Conservation (phyloP, 1,284 basidiomycete species). For the Cutaneotrichosporon spelunceum region DNA sequence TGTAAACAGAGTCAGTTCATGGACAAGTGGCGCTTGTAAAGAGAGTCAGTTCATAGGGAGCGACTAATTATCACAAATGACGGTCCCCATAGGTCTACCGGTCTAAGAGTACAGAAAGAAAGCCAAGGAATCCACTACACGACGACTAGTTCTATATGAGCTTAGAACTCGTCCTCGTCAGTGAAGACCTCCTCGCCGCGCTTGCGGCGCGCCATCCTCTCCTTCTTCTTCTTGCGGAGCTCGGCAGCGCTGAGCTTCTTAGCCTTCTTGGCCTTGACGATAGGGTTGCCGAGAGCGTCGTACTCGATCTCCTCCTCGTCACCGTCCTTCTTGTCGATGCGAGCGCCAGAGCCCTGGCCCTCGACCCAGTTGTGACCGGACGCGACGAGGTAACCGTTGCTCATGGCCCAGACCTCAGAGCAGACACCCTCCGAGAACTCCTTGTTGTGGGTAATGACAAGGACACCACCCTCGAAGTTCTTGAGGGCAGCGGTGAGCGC, state of each 20-base stretch:
- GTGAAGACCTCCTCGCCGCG: slow-evolving; percentile 46
- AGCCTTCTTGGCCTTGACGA: slow-evolving; percentile 65
- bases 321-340: slow-evolving; percentile 85
- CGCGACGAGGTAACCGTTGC: slow-evolving; percentile 84
- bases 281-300: slow-evolving; percentile 74
- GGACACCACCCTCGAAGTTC: slow-evolving; percentile 93
- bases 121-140: slow-evolving; percentile 2
- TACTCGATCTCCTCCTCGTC: slow-evolving; percentile 85
- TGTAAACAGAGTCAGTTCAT: too few species aligned
- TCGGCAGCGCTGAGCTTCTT: slow-evolving; percentile 75
- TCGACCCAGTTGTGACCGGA: slow-evolving; percentile 99
- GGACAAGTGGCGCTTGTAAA: neutral
- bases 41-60: slow-evolving; percentile 12
- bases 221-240: slow-evolving; percentile 81
- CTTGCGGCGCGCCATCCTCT: slow-evolving; percentile 55
- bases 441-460: slow-evolving; percentile 94
- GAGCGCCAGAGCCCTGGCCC: slow-evolving; percentile 81
- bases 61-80: slow-evolving; percentile 10
- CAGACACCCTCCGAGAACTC: slow-evolving; percentile 95
- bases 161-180: slow-evolving; percentile 15
- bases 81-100: slow-evolving; percentile 3
- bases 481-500: slow-evolving; percentile 95
- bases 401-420: slow-evolving; percentile 66
- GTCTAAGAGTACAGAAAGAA: slow-evolving; percentile 7
- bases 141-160: neutral